Percentiles rank a stretch among this genome's conserved stretches.
Evolutionary conservation across 2,329 filamentous ascomycete species (phyloP).

Genomic region (Bipolaris cookei): DNA sequence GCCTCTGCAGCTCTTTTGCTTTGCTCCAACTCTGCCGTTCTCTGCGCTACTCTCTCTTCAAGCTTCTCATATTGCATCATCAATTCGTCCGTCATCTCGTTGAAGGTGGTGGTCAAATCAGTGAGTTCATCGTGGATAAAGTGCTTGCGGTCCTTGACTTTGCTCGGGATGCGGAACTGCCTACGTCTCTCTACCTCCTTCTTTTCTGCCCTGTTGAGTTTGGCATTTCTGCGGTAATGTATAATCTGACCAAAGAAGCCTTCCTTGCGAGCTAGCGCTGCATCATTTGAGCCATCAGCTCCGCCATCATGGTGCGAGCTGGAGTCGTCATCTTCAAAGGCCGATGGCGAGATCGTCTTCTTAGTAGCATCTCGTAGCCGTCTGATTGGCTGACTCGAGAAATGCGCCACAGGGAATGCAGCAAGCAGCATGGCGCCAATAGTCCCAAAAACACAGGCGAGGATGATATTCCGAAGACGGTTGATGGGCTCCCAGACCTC

Average conservation of each 20-base stretch:
- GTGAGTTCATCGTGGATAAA: constrained; percentile 83
- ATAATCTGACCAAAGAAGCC: constrained; percentile 52
- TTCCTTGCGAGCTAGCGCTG: constrained; percentile 55
- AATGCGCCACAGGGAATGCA: constrained; percentile 79
- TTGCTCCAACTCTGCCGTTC: constrained; percentile 83
- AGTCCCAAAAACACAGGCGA: constrained; percentile 86
- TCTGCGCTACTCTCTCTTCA: constrained; percentile 81
- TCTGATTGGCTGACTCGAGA: constrained; percentile 79
- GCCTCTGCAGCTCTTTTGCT: constrained; percentile 92
- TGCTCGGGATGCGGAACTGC: constrained; percentile 82
- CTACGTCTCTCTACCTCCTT: constrained; percentile 53
- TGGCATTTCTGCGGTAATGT: constrained; percentile 42
- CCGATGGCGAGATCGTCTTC: constrained; percentile 72
- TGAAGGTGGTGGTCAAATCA: constrained; percentile 83
- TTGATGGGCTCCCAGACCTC: constrained; percentile 80
- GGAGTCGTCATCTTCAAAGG: constrained; percentile 56
- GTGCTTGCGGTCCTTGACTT: constrained; percentile 77
- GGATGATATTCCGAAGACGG: constrained; percentile 76
- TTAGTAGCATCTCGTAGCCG: constrained; percentile 76
- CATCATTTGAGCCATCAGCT: constrained; percentile 58
- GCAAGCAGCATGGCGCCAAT: constrained; percentile 74
- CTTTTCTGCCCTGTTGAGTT: constrained; percentile 45
- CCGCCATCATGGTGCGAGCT: constrained; percentile 46
- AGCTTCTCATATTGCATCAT: constrained; percentile 83
- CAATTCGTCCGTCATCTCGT: constrained; percentile 91